Conservation (phyloP, 208 protist genomes). For the Leishmania arabica region DNA sequence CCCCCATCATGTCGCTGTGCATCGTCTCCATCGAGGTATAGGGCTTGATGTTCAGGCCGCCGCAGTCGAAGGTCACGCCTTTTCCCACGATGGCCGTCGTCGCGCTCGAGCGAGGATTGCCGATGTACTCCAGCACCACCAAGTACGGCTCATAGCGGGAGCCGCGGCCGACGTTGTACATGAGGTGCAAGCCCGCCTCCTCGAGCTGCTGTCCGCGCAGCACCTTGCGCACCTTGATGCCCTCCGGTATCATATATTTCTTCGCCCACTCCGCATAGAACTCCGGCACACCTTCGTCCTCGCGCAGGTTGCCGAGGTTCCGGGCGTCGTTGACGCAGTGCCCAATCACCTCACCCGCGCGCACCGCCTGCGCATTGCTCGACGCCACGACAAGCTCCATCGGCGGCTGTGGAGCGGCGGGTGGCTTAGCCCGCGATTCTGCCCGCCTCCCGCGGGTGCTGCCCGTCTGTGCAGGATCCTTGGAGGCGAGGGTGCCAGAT, state of each 20-base stretch:
- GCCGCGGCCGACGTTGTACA: constrained; percentile 87
- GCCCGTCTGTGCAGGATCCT: neutral
- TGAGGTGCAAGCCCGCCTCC: constrained; percentile 58
- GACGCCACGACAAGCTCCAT: constrained; percentile 52
- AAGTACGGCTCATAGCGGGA: constrained; percentile 69
- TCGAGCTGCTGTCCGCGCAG: constrained; percentile 57
- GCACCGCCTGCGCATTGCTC: constrained; percentile 45
- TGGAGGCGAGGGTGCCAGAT: constrained; percentile 6
- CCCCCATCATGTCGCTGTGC: constrained; percentile 94
- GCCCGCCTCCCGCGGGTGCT: neutral
- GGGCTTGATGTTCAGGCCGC: constrained; percentile 92
- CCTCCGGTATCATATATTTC: constrained; percentile 42
- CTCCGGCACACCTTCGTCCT: constrained; percentile 81
- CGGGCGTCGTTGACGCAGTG: constrained; percentile 74
- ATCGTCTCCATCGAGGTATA: constrained; percentile 91
- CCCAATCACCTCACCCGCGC: constrained; percentile 69
- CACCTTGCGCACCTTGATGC: constrained; percentile 63
- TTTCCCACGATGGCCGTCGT: constrained; percentile 86
- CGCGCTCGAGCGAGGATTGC: constrained; percentile 43
- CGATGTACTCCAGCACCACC: constrained; percentile 84
- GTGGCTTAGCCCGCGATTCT: neutral
- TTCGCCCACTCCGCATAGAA: constrained; percentile 79
- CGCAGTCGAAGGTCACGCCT: constrained; percentile 93
- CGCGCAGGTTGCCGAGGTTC: constrained; percentile 81
- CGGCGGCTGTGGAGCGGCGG: neutral